A percentile compares a stretch with the other conserved stretches of the same genome.
Conservation (phyloP, 73 alveolate species). For the Paramecium pentaurelia region DNA sequence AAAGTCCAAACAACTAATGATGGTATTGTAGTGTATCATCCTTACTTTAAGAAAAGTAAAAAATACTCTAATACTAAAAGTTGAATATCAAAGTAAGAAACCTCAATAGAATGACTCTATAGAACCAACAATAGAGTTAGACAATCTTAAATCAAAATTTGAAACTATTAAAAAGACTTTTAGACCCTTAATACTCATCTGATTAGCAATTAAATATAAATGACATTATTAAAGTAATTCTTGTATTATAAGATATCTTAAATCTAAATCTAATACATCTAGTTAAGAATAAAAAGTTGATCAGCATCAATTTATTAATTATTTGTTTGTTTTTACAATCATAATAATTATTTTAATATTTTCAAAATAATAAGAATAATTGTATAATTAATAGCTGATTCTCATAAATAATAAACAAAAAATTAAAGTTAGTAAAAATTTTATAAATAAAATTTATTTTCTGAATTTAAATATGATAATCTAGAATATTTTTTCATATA, state of each 20-base stretch:
- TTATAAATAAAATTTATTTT: too few species aligned
- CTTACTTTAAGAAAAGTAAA: not conserved
- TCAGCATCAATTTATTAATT: not conserved
- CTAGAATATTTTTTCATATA: too few species aligned
- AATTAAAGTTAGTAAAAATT: not conserved
- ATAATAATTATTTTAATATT: not conserved
- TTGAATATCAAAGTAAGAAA: not conserved
- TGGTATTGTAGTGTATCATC: not conserved
- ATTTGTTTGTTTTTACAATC: not conserved
- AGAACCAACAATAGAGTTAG: not conserved
- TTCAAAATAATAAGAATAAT: not conserved
- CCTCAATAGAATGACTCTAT: not conserved
- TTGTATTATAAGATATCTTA: not conserved
- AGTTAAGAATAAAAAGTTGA: not conserved
- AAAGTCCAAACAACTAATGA: not conserved
- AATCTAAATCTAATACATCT: not conserved
- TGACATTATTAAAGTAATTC: not conserved
- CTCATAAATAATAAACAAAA: not conserved
- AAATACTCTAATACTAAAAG: not conserved
- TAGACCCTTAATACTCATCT: conserved; percentile 20
- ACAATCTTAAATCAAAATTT: not conserved
- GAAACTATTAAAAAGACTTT: conserved; percentile 5
- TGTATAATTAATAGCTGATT: not conserved
- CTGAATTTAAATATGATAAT: too few species aligned
- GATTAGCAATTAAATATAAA: not conserved